These are phyloP conservation scores for Camellia japonica DNA, from an alignment of 148 eudicot species.

Conservation along the genomic window DNA sequence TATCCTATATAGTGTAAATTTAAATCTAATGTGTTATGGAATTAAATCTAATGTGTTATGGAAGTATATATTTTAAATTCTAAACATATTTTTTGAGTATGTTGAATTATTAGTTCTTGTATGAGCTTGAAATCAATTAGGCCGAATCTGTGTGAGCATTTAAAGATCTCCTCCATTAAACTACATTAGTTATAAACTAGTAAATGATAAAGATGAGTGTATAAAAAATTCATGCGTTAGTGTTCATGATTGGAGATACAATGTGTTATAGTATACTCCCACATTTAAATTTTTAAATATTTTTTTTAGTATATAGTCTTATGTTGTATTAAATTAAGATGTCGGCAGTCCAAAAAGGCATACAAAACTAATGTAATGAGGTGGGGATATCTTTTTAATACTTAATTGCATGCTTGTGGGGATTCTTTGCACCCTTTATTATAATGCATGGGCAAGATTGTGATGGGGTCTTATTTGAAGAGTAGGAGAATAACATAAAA, in stretches of 20 bases:
- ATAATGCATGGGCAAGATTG: not conserved
- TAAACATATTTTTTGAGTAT: too few species aligned
- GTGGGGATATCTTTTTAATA: not conserved
- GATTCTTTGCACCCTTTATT: not conserved
- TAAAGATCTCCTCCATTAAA: not conserved
- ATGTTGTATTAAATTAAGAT: not conserved
- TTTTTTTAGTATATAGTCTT: too few species aligned
- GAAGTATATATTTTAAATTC: too few species aligned
- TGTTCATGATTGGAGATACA: not conserved
- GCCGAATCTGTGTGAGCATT: slow-evolving; percentile 2
- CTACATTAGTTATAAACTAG: not conserved
- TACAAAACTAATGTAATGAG: not conserved
- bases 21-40: not conserved
- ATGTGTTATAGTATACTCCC: too few species aligned
- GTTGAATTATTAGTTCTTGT: too few species aligned
- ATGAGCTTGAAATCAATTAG: not conserved
- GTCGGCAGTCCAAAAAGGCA: slow-evolving; percentile 8
- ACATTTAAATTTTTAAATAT: too few species aligned
- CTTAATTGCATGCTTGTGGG: not conserved
- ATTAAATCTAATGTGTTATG: not conserved
- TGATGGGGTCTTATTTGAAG: not conserved
- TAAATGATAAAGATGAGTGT: not conserved
- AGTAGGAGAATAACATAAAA: not conserved
- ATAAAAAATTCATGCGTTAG: too few species aligned
- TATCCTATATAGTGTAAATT: too few species aligned